A percentile compares a stretch with the other conserved stretches of the same genome.
Conservation (phyloP, 192 early-diverging fungal genomes). For the Mortierella claussenii region DNA sequence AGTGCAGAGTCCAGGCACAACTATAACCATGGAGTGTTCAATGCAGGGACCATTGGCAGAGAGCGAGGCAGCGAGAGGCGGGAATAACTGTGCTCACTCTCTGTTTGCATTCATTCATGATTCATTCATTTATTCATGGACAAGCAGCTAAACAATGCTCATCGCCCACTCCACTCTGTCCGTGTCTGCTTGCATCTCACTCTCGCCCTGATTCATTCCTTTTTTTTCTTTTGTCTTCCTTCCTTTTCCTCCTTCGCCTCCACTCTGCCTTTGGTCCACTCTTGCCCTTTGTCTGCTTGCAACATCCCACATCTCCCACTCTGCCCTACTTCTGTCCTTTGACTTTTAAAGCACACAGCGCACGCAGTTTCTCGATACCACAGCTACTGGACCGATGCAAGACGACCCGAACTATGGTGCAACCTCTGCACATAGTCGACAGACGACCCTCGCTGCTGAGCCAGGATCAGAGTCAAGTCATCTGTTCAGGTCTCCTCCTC, state of each 20-base stretch:
- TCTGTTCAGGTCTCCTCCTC: not conserved
- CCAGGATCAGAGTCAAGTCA: not conserved
- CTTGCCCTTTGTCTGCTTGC: not conserved
- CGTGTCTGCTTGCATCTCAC: too few relatives aligned
- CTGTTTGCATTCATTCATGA: not conserved
- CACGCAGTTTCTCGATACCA: not conserved
- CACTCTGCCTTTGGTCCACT: not conserved
- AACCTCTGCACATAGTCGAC: slow-evolving; percentile 5
- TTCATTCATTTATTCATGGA: not conserved
- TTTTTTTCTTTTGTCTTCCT: slow-evolving; percentile 3
- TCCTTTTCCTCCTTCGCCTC: not conserved
- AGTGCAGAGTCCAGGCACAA: too few relatives aligned
- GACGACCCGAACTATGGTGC: slow-evolving; percentile 30
- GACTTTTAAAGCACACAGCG: not conserved
- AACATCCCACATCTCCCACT: not conserved
- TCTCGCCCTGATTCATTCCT: not conserved
- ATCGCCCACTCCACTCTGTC: not conserved
- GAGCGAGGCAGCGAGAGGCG: too few relatives aligned
- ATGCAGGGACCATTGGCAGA: too few relatives aligned
- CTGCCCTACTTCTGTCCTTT: not conserved
- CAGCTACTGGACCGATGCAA: too few relatives aligned
- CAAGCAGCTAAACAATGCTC: not conserved
- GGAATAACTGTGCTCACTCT: not conserved
- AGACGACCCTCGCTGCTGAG: slow-evolving; percentile 9
- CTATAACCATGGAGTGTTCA: too few relatives aligned